phyloP scores from a whole-genome alignment of 805 yeast species.

The Myxozyma geophila region DNA sequence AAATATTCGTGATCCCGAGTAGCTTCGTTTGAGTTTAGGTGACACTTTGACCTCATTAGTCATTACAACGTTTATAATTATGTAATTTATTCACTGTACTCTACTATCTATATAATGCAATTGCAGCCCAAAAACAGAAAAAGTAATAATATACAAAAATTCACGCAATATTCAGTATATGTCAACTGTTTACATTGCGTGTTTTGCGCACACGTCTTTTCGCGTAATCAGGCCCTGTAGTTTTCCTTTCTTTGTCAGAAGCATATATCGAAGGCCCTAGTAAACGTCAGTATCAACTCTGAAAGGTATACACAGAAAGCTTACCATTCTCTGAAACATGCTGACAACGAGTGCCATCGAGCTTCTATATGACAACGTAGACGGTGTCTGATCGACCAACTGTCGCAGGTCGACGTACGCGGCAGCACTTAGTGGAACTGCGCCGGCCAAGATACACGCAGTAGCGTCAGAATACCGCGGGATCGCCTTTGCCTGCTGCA shows the following conservation, averaged over 20 bases:
- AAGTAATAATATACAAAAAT: background rate
- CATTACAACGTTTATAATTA: background rate
- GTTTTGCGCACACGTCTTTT: conserved; percentile 40
- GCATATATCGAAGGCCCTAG: conserved; percentile 45
- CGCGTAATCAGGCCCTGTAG: conserved; percentile 49
- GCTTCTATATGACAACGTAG: conserved; percentile 43
- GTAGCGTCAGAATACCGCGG: conserved; percentile 14
- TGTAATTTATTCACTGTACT: background rate
- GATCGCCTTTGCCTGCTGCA: conserved; percentile 35
- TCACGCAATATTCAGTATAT: too few relatives aligned
- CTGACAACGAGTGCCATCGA: conserved; percentile 47
- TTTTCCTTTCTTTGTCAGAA: conserved; percentile 42
- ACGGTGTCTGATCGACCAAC: conserved; percentile 41
- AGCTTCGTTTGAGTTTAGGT: background rate
- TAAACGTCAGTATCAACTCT: background rate
- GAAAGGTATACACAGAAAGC: background rate
- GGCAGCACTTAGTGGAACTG: conserved; percentile 15
- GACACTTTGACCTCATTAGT: background rate
- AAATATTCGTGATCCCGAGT: conserved; percentile 12
- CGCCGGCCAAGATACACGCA: conserved; percentile 27
- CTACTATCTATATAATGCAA: background rate
- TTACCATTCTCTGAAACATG: conserved; percentile 47
- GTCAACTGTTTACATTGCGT: background rate
- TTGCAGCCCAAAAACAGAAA: background rate
- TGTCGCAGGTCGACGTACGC: conserved; percentile 33